Percentiles rank a stretch among this genome's conserved stretches.
Evolutionary conservation across 164 flowering plant genomes (phyloP).

Genomic region (Nymphaea thermarum): DNA sequence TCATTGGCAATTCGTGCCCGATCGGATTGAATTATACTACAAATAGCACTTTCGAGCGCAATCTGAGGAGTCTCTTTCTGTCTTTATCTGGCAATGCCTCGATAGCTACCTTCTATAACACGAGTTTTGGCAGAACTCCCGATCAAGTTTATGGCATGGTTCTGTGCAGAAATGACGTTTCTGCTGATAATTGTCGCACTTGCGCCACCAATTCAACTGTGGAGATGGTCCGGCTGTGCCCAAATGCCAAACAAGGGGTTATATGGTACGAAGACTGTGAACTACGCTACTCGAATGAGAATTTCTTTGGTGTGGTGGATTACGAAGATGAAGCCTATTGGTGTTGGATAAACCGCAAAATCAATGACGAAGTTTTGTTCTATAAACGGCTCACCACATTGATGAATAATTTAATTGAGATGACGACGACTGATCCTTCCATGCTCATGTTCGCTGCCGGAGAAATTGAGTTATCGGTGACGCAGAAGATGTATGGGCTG

Average conservation of each 20-base stretch:
- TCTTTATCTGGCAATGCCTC: background rate
- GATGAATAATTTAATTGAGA: background rate
- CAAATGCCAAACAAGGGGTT: background rate
- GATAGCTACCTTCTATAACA: background rate
- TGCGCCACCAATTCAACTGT: conserved; percentile 5
- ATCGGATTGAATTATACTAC: background rate
- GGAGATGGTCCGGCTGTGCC: conserved; percentile 1
- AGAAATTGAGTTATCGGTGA: background rate
- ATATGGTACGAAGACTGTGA: background rate
- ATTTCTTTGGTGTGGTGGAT: conserved; percentile 5
- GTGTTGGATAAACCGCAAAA: background rate
- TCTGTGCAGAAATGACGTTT: background rate
- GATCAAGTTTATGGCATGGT: conserved; percentile 1
- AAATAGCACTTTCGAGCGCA: background rate
- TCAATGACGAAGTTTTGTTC: background rate
- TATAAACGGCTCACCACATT: background rate
- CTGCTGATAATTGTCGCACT: background rate
- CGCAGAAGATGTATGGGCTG: conserved; percentile 1
- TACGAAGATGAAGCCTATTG: background rate
- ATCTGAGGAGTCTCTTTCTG: background rate
- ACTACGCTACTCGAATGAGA: conserved; percentile 13
- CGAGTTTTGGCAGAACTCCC: background rate
- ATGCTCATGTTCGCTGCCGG: background rate
- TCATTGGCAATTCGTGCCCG: no score
- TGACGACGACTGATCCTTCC: background rate